Base-by-base conservation (phyloP, 345 rosid species). In the Turnera subulata region DNA sequence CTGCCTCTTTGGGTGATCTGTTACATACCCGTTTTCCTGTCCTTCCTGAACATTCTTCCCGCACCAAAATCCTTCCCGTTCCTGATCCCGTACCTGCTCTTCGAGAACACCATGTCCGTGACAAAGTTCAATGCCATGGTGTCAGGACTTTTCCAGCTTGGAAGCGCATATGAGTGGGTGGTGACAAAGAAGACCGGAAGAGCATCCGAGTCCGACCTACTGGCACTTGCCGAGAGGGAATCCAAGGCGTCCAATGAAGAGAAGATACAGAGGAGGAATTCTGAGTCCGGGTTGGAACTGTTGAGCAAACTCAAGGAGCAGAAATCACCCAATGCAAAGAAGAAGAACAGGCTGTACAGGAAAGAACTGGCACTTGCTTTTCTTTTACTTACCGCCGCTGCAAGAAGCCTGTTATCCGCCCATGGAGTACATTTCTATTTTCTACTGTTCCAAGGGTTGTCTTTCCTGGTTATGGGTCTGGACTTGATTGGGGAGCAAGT, bases 111-210 rank as follows among this genome's bases (percentile, higher is more conserved):
- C 16, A 86, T 90, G 97, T 90, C 97, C 0, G 93, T 87, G 17
- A 90, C 95, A 49, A 90, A 90, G 65, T 90, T 90, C 87, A 87
- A 90, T 1, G 97, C 97, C 67, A 90, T 87, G 97, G 66, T 90
- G 19, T 90, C 97, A 1, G 97, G 97, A 45, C 66, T 90, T 14
- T 90, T 90, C 52, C 95, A 87, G 80, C 88, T 90, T 0, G 97
- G 97, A 40, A 83, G 90, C 24, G 93, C 97, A 11, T 87, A 90
- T 5, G 95, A 90, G 51, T 87, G 91, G 95, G 87, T 85, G 2
- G 97, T 90, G 48, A 87, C 97, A 6, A 87, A 90, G 72, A 90
- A 90, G 59, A 84, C 90, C 1, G 97, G 97, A 5, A 73, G 95
- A 67, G 78, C 97, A 50, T 90, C 97, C 0, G 97, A 90, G 47